phyloP scores from a whole-genome alignment of 495 filamentous ascomycete species.

The Xylaria grammica region DNA sequence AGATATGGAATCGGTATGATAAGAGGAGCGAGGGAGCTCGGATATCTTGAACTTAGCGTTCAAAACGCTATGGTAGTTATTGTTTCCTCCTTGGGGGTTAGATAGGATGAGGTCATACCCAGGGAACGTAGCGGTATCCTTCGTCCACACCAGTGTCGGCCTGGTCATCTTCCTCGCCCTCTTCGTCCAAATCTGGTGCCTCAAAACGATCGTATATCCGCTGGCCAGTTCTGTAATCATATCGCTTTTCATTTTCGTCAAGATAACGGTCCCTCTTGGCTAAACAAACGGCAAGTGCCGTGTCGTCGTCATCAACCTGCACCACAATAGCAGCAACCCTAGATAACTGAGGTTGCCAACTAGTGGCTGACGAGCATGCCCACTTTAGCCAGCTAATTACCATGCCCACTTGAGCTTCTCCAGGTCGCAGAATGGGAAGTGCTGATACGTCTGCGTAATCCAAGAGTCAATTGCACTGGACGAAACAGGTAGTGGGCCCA shows the following conservation, averaged over 20 bases:
- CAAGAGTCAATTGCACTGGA: conserved; percentile 10
- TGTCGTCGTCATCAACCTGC: conserved; percentile 48
- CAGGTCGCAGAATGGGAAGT: conserved; percentile 59
- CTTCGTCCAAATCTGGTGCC: conserved; percentile 41
- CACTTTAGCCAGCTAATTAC: conserved; percentile 82
- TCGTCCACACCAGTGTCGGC: conserved; percentile 21
- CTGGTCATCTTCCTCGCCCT: conserved; percentile 41
- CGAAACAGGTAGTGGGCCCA: background rate
- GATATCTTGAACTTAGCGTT: background rate
- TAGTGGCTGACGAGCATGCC: conserved; percentile 72
- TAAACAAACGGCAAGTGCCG: conserved; percentile 62
- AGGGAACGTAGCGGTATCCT: conserved; percentile 12
- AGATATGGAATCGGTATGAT: background rate
- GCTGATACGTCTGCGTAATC: conserved; percentile 31
- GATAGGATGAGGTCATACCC: conserved; percentile 17
- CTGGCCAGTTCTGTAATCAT: conserved; percentile 48
- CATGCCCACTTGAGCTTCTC: conserved; percentile 63
- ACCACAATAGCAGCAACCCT: conserved; percentile 70
- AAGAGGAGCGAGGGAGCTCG: background rate
- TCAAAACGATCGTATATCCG: conserved; percentile 57
- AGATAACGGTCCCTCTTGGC: conserved; percentile 70
- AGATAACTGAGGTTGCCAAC: conserved; percentile 76
- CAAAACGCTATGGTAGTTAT: background rate
- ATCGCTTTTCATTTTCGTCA: conserved; percentile 51
- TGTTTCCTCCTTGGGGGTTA: no score